Evolutionary conservation across 1,139 yeast genomes (phyloP).

Genomic region (Insectozyma bohioensis): DNA sequence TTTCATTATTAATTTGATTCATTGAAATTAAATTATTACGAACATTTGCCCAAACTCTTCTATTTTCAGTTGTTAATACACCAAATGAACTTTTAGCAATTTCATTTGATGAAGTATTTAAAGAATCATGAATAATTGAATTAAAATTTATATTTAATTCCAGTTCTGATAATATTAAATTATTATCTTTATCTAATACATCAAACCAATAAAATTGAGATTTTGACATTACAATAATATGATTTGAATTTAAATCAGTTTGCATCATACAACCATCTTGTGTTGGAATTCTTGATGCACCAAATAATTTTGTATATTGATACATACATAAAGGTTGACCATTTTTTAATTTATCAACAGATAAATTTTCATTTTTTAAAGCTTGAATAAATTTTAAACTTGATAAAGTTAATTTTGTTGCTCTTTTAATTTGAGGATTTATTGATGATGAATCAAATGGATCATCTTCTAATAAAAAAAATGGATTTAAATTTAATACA

Average conservation of each 20-base stretch:
- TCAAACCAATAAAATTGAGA: conserved; percentile 95
- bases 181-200: conserved; percentile 71
- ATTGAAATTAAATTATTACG: conserved; percentile 49
- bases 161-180: conserved; percentile 67
- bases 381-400: conserved; percentile 79
- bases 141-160: conserved; percentile 76
- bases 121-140: conserved; percentile 73
- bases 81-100: conserved; percentile 85
- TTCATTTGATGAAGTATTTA: conserved; percentile 57
- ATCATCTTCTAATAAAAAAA: conserved; percentile 84
- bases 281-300: conserved; percentile 84
- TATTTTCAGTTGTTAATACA: conserved; percentile 82
- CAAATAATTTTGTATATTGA: conserved; percentile 82
- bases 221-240: conserved; percentile 78
- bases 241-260: conserved; percentile 71
- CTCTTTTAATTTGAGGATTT: conserved; percentile 71
- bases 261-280: conserved; percentile 80
- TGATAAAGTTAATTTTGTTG: conserved; percentile 77
- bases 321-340: conserved; percentile 82
- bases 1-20: conserved; percentile 60
- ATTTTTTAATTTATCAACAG: conserved; percentile 68
- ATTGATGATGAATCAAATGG: conserved; percentile 65
- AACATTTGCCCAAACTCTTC: conserved; percentile 80
- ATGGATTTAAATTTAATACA: conserved; percentile 83
- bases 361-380: conserved; percentile 68